Evolutionary conservation across 768 basidiomycete species (phyloP).

Genomic region (Lyophyllum atratum): DNA sequence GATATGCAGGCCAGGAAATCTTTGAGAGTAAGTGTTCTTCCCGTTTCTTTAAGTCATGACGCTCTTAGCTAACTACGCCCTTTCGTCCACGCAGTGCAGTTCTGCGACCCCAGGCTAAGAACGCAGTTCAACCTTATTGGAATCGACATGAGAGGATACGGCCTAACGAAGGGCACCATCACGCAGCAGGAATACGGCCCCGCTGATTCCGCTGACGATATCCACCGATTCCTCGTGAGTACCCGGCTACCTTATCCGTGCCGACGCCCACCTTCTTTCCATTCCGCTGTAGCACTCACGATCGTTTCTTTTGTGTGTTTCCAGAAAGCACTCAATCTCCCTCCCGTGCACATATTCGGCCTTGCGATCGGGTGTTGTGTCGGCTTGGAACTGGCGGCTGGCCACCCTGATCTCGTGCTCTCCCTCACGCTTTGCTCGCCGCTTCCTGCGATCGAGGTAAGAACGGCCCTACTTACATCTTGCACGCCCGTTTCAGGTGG

Average conservation of each 20-base stretch:
- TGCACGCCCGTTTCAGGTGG: background rate
- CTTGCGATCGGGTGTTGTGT: slow-evolving; percentile 26
- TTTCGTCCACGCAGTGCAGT: slow-evolving; percentile 18
- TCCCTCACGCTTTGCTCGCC: slow-evolving; percentile 28
- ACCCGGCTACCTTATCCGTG: too few relatives aligned
- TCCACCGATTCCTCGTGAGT: slow-evolving; percentile 29
- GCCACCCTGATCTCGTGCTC: slow-evolving; percentile 21
- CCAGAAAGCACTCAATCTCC: slow-evolving; percentile 28
- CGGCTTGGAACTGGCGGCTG: slow-evolving; percentile 24
- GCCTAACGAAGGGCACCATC: slow-evolving; percentile 23
- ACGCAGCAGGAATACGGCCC: slow-evolving; percentile 17
- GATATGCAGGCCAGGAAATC: slow-evolving; percentile 19
- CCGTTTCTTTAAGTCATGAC: background rate
- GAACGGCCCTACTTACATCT: slow-evolving; percentile 1
- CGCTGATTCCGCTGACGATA: slow-evolving; percentile 27
- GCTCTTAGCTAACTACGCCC: background rate
- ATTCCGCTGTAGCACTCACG: background rate
- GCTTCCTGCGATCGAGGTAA: slow-evolving; percentile 25
- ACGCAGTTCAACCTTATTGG: slow-evolving; percentile 29
- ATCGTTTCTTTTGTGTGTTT: background rate
- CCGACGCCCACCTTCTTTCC: too few relatives aligned
- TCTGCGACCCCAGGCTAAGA: slow-evolving; percentile 24
- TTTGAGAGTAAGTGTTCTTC: slow-evolving; percentile 18
- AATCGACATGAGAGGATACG: slow-evolving; percentile 27
- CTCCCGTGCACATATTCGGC: slow-evolving; percentile 29